Evolutionary conservation across 2,329 filamentous ascomycete genomes (phyloP).

Genomic region (Penicillium sp.): DNA sequence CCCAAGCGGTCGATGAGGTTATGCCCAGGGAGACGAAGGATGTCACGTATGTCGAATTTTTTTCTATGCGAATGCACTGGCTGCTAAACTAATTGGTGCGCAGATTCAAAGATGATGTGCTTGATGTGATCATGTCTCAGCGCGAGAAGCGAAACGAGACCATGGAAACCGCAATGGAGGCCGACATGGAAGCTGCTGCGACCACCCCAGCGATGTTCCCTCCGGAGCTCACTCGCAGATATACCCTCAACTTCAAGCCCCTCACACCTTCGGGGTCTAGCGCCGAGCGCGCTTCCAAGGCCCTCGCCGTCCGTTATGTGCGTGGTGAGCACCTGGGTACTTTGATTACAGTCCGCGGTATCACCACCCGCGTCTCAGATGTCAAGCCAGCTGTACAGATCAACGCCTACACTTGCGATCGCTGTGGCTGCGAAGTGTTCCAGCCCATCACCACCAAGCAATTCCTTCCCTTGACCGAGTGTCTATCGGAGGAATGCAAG

Average conservation of each 20-base stretch:
- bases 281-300: slow-evolving; percentile 57
- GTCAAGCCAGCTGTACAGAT: slow-evolving; percentile 98
- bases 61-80: not conserved
- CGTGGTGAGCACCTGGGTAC: slow-evolving; percentile 88
- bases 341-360: slow-evolving; percentile 90
- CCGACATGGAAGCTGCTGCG: slow-evolving; percentile 61
- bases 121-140: slow-evolving; percentile 94
- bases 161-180: slow-evolving; percentile 65
- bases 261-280: slow-evolving; percentile 69
- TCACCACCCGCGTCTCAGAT: slow-evolving; percentile 91
- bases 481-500: slow-evolving; percentile 85
- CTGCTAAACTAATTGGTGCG: slow-evolving; percentile 18
- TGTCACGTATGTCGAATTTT: slow-evolving; percentile 59
- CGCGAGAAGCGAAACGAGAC: slow-evolving; percentile 82
- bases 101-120: slow-evolving; percentile 93
- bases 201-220: slow-evolving; percentile 75
- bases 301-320: slow-evolving; percentile 87
- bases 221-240: slow-evolving; percentile 84
- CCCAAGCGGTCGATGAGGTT: slow-evolving; percentile 79
- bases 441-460: slow-evolving; percentile 90
- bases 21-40: slow-evolving; percentile 77
- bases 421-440: slow-evolving; percentile 95
- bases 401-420: slow-evolving; percentile 95
- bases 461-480: slow-evolving; percentile 81
- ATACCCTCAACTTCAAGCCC: slow-evolving; percentile 95